Conservation (phyloP, 2,329 filamentous ascomycete species). For the Diaporthe ilicicola region DNA sequence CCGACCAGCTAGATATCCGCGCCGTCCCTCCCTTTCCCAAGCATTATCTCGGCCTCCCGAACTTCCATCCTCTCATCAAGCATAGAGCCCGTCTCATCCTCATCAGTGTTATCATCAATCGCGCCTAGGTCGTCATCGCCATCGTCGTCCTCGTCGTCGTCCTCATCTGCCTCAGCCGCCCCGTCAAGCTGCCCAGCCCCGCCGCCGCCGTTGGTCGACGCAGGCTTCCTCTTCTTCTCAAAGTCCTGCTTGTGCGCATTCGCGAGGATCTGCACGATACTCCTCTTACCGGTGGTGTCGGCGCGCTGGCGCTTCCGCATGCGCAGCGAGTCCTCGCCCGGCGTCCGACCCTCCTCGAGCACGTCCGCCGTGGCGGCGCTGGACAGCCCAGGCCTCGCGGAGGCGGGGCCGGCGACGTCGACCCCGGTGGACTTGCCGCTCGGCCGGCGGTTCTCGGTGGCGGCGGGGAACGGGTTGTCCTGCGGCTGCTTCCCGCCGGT, state of each 20-base stretch:
- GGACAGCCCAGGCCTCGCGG: constrained; percentile 35
- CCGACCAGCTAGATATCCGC: not conserved
- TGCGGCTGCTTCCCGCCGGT: constrained; percentile 30
- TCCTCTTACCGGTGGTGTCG: constrained; percentile 45
- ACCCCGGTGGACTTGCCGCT: constrained; percentile 36
- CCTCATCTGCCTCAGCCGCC: constrained; percentile 35
- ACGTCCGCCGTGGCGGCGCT: constrained; percentile 31
- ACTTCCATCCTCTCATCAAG: constrained; percentile 41
- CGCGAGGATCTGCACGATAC: constrained; percentile 73
- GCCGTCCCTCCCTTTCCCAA: constrained; percentile 31
- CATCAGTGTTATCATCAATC: constrained; percentile 43
- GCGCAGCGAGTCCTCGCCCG: constrained; percentile 27
- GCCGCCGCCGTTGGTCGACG: constrained; percentile 1
- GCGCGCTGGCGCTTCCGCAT: constrained; percentile 42
- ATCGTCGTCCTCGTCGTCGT: constrained; percentile 38
- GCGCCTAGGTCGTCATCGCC: constrained; percentile 39
- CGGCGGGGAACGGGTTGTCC: constrained; percentile 7
- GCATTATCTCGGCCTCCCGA: constrained; percentile 39
- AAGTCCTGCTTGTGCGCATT: constrained; percentile 92
- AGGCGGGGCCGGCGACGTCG: constrained; percentile 33
- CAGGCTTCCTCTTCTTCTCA: constrained; percentile 72
- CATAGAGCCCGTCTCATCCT: constrained; percentile 43
- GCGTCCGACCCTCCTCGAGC: constrained; percentile 32
- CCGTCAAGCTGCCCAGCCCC: constrained; percentile 28
- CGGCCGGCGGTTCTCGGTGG: constrained; percentile 15